phyloP scores from a whole-genome alignment of 176 grass and related monocot species.

The Cenchrus americanus region DNA sequence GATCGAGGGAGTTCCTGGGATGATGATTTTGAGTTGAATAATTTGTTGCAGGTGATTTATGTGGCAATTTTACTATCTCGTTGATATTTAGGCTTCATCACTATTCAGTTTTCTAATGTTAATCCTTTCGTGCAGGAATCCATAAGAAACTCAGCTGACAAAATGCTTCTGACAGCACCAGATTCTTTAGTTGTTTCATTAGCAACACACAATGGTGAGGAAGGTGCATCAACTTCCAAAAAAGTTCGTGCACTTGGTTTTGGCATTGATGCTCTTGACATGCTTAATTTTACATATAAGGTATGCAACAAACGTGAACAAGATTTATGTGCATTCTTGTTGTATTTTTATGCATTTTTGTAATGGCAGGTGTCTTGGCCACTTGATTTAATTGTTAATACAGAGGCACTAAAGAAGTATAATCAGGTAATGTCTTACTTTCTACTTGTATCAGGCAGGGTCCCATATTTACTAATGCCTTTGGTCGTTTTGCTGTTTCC shows the following conservation, averaged over 20 bases:
- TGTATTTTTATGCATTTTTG: slow-evolving; percentile 39
- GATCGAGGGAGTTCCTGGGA: slow-evolving; percentile 91
- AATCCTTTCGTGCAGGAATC: slow-evolving; percentile 68
- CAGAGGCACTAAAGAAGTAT: slow-evolving; percentile 87
- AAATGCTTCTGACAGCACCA: slow-evolving; percentile 71
- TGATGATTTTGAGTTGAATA: slow-evolving; percentile 97
- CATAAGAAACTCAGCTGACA: slow-evolving; percentile 92
- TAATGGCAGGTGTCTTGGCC: slow-evolving; percentile 90
- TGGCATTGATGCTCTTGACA: slow-evolving; percentile 91
- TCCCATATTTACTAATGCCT: background rate
- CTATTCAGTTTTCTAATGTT: slow-evolving; percentile 40
- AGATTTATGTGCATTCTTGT: slow-evolving; percentile 35
- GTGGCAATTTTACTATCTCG: slow-evolving; percentile 29
- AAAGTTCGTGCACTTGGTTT: slow-evolving; percentile 68
- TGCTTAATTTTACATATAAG: slow-evolving; percentile 93
- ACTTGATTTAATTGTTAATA: slow-evolving; percentile 89
- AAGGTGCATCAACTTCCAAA: slow-evolving; percentile 52
- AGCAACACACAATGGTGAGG: slow-evolving; percentile 53
- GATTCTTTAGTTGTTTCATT: slow-evolving; percentile 86
- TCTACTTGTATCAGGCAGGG: background rate
- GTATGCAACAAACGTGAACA: slow-evolving; percentile 47
- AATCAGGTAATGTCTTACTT: slow-evolving; percentile 73
- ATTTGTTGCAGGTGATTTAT: slow-evolving; percentile 78
- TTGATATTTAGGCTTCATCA: slow-evolving; percentile 27
- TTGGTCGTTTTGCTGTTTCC: slow-evolving; percentile 28